Percentiles rank a stretch among this genome's conserved stretches.
phyloP scores from a whole-genome alignment of 257 asterid species.

The Solanum virginianum region DNA sequence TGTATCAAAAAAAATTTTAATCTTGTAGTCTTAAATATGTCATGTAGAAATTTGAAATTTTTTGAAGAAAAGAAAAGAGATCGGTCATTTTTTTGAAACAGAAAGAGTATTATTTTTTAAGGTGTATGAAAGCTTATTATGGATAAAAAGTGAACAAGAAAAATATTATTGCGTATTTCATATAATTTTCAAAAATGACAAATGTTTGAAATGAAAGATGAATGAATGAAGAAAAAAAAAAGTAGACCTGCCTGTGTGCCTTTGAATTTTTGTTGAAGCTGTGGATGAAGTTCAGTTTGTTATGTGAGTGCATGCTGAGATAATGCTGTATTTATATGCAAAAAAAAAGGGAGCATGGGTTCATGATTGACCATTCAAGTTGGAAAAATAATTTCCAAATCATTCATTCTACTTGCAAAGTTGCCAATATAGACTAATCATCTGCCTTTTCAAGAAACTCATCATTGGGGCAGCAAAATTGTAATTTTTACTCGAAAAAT shows the following conservation, averaged over 20 bases:
- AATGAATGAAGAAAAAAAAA: not conserved
- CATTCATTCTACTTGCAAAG: not conserved
- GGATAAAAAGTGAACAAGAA: no score
- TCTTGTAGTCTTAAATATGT: no score
- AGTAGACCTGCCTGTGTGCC: not conserved
- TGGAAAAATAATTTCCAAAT: not conserved
- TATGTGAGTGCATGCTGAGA: not conserved
- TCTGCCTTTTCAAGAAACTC: not conserved
- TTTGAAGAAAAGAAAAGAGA: no score
- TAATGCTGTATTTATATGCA: not conserved
- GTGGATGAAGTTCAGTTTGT: not conserved
- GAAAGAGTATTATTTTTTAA: no score
- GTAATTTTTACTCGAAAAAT: no score
- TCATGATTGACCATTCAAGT: not conserved
- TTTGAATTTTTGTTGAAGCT: not conserved
- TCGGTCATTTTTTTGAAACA: no score
- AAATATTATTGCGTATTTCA: no score
- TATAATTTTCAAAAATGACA: no score
- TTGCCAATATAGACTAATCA: not conserved
- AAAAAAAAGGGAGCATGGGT: not conserved
- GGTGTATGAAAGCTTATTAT: no score
- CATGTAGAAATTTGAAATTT: no score
- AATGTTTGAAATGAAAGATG: not conserved
- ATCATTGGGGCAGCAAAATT: fast-evolving
- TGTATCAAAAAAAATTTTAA: no score